These are phyloP conservation scores for Debaryomycetaceae sp. DNA, from an alignment of 1,139 yeast species.

Conservation along the genomic window DNA sequence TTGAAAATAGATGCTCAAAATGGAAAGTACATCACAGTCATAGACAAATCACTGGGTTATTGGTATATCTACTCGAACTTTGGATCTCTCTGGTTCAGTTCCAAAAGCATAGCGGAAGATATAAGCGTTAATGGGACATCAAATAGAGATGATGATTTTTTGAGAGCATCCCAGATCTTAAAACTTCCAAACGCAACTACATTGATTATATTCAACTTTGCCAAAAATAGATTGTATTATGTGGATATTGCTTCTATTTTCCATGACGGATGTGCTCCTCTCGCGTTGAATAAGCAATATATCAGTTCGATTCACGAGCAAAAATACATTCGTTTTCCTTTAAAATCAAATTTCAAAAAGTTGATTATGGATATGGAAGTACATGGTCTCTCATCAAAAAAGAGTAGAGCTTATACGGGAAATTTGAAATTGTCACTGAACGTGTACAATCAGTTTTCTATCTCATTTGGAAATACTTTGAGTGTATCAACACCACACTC, in stretches of 20 bases:
- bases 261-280: slow-evolving; percentile 9
- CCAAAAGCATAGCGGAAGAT: slow-evolving; percentile 24
- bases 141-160: slow-evolving; percentile 15
- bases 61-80: slow-evolving; percentile 39
- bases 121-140: slow-evolving; percentile 15
- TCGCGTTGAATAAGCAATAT: slow-evolving; percentile 27
- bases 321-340: slow-evolving; percentile 25
- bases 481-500: slow-evolving; percentile 38
- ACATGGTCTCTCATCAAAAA: slow-evolving; percentile 13
- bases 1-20: slow-evolving; percentile 29
- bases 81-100: slow-evolving; percentile 31
- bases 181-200: slow-evolving; percentile 27
- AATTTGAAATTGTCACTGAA: slow-evolving; percentile 23
- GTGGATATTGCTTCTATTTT: slow-evolving; percentile 20
- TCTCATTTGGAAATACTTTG: slow-evolving; percentile 28
- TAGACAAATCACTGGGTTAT: slow-evolving; percentile 18
- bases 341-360: slow-evolving; percentile 29
- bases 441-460: slow-evolving; percentile 25
- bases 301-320: slow-evolving; percentile 22
- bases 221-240: slow-evolving; percentile 17
- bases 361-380: slow-evolving; percentile 20
- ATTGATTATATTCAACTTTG: slow-evolving; percentile 21
- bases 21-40: slow-evolving; percentile 30
- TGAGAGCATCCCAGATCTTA: slow-evolving; percentile 19
- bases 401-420: slow-evolving; percentile 15